These are phyloP conservation scores for Pythium myriotylum DNA, from an alignment of 352 stramenopile genomes.

Conservation along the genomic window DNA sequence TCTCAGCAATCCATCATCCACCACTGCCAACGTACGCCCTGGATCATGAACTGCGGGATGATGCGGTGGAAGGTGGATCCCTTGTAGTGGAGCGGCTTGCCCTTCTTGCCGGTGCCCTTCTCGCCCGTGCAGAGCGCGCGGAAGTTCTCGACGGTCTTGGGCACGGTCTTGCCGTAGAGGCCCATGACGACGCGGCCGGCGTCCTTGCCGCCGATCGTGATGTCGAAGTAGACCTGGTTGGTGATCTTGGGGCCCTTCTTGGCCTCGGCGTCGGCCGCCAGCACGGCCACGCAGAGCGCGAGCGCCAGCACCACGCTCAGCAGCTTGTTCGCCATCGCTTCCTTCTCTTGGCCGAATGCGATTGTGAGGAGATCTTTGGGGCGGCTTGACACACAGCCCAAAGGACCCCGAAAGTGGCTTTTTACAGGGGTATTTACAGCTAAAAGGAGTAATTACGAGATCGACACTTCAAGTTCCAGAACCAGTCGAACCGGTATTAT, in stretches of 20 bases:
- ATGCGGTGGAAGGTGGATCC: conserved; percentile 96
- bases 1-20: neutral
- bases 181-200: conserved; percentile 86
- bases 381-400: too few relatives aligned
- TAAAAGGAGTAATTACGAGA: too few relatives aligned
- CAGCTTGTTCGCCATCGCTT: conserved; percentile 58
- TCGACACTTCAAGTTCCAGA: too few relatives aligned
- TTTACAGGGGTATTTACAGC: too few relatives aligned
- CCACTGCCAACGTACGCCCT: conserved; percentile 46
- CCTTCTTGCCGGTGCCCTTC: conserved; percentile 83
- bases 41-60: conserved; percentile 95
- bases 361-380: too few relatives aligned
- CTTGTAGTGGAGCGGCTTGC: conserved; percentile 98
- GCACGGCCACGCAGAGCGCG: conserved; percentile 42
- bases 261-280: conserved; percentile 31
- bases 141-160: conserved; percentile 84
- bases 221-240: conserved; percentile 96
- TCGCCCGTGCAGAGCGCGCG: conserved; percentile 71
- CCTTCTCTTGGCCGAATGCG: too few relatives aligned
- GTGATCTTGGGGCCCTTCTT: conserved; percentile 79
- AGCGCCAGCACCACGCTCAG: conserved; percentile 33
- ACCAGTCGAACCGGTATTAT: too few relatives aligned
- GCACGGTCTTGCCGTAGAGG: conserved; percentile 83
- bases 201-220: conserved; percentile 91
- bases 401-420: too few relatives aligned